Base-by-base conservation (phyloP, 2,329 filamentous ascomycete species). In the Epichloe elymi region DNA sequence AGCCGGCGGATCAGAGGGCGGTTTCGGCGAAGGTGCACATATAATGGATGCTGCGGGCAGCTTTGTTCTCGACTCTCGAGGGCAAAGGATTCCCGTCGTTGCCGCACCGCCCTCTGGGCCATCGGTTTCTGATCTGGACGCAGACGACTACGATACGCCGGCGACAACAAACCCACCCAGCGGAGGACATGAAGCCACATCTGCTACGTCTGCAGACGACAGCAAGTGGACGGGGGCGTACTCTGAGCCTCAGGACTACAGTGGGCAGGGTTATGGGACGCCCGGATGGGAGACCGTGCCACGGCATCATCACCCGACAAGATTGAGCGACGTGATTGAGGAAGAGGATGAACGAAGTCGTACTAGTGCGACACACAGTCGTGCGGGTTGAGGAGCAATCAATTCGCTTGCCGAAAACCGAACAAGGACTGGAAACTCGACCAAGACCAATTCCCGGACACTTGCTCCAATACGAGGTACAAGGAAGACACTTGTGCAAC, bases 311-410 rank as follows among this genome's bases (percentile, higher is more conserved):
- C 88, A 95, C 67, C 89, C 89, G 0, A 95, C 89, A 8, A 74
- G 90, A 51, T 72, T 95, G 55, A 95, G 88, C 65, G 89, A 95
- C 67, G 89, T 95, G 30, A 76, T 93, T 33, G 85, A 89, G 62
- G 88, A 88, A 62, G 85, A 94, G 56, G 87, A 93, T 58, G 88
- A 94, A 67, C 75, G 82, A 48, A 87, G 85, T 63, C 79, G 85
- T 20, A 87, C 85, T 14, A 86, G 85, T 58, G 82, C 81, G 11
- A 84, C 82, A 63, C 77, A 81, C 54, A 81, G 78, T 61, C 75
- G 77, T 14, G 42, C 15, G 35, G 59, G 59, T 40, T 65, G 33
- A 8, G 43, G 12, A 12, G 2, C n/a, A n/a, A 6, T 30, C 8
- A 30, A 30, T 30, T 11, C 3, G 10, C 30, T 11, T 30, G 30